Evolutionary conservation across 352 stramenopile genomes (phyloP).

Genomic region (Pythium dissimile): DNA sequence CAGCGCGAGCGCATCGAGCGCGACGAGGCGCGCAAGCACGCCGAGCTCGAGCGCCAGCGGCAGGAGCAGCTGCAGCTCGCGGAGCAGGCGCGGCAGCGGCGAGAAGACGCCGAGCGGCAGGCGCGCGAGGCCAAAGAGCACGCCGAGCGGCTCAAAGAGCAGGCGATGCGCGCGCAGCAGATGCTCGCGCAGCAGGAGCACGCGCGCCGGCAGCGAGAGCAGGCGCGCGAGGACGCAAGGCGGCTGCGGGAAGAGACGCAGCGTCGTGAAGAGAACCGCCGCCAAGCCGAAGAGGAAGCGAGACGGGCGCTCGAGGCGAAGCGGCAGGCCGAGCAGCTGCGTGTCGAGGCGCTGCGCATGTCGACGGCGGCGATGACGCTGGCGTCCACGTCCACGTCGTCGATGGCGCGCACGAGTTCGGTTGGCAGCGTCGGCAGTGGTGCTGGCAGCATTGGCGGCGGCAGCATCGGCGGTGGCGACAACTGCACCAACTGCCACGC

Average conservation of each 20-base stretch:
- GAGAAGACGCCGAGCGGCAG: constrained; percentile 54
- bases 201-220: constrained; percentile 36
- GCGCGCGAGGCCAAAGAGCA: constrained; percentile 49
- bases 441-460: constrained; percentile 5
- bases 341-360: constrained; percentile 46
- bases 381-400: constrained; percentile 13
- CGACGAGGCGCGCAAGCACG: constrained; percentile 55
- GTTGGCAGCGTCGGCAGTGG: too few relatives aligned
- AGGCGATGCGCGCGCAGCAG: constrained; percentile 49
- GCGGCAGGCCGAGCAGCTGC: constrained; percentile 56
- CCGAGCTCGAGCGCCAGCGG: constrained; percentile 55
- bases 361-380: constrained; percentile 23
- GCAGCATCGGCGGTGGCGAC: background rate
- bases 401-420: constrained; percentile 17
- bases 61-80: constrained; percentile 58
- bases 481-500: constrained; percentile 33
- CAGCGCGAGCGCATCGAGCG: constrained; percentile 54
- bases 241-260: constrained; percentile 56
- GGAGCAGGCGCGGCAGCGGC: constrained; percentile 42
- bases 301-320: constrained; percentile 60
- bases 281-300: constrained; percentile 55
- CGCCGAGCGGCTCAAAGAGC: constrained; percentile 51
- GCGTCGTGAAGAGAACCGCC: constrained; percentile 58
- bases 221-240: constrained; percentile 43
- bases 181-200: constrained; percentile 61